Evolutionary conservation across 2,329 filamentous ascomycete species (phyloP), one percentile per base, ranked within the genome.

Genomic region (Colletotrichum sp.): DNA sequence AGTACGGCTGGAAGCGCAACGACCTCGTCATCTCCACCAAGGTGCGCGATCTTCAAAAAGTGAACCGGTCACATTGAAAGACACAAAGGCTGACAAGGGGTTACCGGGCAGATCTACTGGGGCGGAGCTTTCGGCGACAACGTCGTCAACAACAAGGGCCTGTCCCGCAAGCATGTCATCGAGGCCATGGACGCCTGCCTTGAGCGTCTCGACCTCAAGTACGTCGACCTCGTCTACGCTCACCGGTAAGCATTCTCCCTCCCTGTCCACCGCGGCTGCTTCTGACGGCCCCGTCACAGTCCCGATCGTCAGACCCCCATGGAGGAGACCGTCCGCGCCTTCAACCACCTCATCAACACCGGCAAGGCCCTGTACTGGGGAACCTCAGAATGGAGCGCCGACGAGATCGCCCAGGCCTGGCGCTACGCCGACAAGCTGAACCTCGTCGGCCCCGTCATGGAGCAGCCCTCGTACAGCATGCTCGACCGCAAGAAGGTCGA

Each of bases 291-390:
- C 4, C 24, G 24, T n/a, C 8, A 18, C 13, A 78, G 77, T 7
- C 91, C 92, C 2, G 93, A 95, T 81, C 88, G 91, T 10, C 86
- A 90, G 63, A 94, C 92, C 0, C 93, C 93, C 4, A 94, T 94
- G 85, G 92, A 94, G 82, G 93, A 95, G 85, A 92, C 90, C 3
- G 92, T 95, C 49, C 90, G 92, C 69, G 92, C 90, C 69, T 94
- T 95, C 86, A 94, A 94, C 86, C 88, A 94, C 83, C 84, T 95
- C 69, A 94, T 95, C 82, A 87, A 92, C 82, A 88, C 88, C 1
- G 93, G 93, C 78, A 92, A 94, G 85, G 91, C 92, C 4, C 90
- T 95, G 78, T 94, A 94, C 86, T 94, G 92, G 92, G 92, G 92
- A 57, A 94, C 92, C 0, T 93, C 91, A 0, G 91, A 94, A 82